Evolutionary conservation across 345 rosid species (phyloP), one percentile per base, ranked within the genome.

Genomic region (Abelmoschus esculentus): DNA sequence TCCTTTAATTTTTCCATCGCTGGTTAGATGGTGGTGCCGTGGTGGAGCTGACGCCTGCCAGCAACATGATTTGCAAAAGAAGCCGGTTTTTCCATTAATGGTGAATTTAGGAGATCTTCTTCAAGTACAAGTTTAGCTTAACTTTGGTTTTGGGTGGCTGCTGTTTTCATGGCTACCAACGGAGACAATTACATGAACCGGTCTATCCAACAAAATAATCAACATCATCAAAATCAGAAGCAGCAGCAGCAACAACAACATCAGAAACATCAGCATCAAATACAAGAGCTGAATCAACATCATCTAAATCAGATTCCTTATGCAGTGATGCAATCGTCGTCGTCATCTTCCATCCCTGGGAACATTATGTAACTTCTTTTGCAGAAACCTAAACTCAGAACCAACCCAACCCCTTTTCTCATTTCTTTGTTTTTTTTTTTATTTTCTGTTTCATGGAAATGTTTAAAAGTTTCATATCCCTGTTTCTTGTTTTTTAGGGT

Each of bases 291-390:
- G 63, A 70, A 47, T 42, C 36, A 32, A 32, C 36, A 78, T 74
- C 84, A 83, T 72, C 89, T 83, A 42, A 81, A 70, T 55, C 80
- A 80, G 72, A 81, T 82, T 71, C 80, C 90, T 14, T 81, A 83
- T 75, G 85, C 83, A 31, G 78, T 83, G 83, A 79, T 83, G 83
- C 87, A 82, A 67, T 72, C 80, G 14, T 70, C 86, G 7, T 72
- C 86, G 6, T 79, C 86, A 12, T 79, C 90, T 36, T 78, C 83
- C 72, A 70, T 81, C 76, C 79, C 74, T 6, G 86, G 81, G 72
- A 86, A 82, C 83, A 86, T 84, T 86, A 82, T 88, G 98, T 90
- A 89, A 85, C 71, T 67, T 17, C 18, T 0, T 54, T 54, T n/a
- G 4, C 60, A 34, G 19, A 36, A 52, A 34, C 13, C 63, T 29